Evolutionary conservation across 2,329 filamentous ascomycete species (phyloP).

Genomic region (Massarina eburnea): DNA sequence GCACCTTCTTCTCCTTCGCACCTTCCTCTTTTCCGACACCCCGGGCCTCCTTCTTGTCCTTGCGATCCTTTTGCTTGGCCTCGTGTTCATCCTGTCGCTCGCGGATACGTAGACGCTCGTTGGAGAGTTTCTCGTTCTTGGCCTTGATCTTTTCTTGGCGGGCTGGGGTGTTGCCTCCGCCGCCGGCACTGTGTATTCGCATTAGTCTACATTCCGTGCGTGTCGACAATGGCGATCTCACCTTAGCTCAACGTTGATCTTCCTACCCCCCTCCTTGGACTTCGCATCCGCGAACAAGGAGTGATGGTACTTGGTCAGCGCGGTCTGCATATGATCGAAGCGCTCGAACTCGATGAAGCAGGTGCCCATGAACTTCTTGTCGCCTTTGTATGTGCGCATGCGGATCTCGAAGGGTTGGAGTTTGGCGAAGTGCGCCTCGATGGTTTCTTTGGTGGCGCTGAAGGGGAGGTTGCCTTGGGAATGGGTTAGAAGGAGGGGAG

Average conservation of each 20-base stretch:
- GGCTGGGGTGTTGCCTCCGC: slow-evolving; percentile 74
- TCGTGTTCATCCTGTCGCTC: slow-evolving; percentile 49
- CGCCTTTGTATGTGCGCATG: slow-evolving; percentile 41
- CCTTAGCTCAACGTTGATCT: slow-evolving; percentile 93
- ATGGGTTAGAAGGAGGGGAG: not conserved
- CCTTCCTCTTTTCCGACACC: slow-evolving; percentile 19
- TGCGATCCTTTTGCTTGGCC: slow-evolving; percentile 41
- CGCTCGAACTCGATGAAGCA: slow-evolving; percentile 79
- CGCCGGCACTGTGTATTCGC: slow-evolving; percentile 65
- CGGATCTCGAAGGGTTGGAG: slow-evolving; percentile 72
- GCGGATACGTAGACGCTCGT: slow-evolving; percentile 59
- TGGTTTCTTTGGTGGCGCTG: slow-evolving; percentile 69
- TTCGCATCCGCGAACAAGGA: slow-evolving; percentile 66
- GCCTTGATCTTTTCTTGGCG: slow-evolving; percentile 75
- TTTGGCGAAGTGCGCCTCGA: slow-evolving; percentile 76
- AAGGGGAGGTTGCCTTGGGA: slow-evolving; percentile 80
- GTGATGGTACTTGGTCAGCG: slow-evolving; percentile 88
- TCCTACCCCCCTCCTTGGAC: slow-evolving; percentile 62
- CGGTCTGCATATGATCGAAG: slow-evolving; percentile 90
- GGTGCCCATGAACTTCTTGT: slow-evolving; percentile 42
- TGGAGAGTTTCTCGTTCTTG: slow-evolving; percentile 85
- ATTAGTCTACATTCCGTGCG: slow-evolving; percentile 2
- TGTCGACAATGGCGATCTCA: slow-evolving; percentile 45
- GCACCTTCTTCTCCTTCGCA: slow-evolving; percentile 16
- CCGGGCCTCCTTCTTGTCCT: slow-evolving; percentile 43